Conservation (phyloP, 1,284 basidiomycete genomes). For the Cronartium quercuum region DNA sequence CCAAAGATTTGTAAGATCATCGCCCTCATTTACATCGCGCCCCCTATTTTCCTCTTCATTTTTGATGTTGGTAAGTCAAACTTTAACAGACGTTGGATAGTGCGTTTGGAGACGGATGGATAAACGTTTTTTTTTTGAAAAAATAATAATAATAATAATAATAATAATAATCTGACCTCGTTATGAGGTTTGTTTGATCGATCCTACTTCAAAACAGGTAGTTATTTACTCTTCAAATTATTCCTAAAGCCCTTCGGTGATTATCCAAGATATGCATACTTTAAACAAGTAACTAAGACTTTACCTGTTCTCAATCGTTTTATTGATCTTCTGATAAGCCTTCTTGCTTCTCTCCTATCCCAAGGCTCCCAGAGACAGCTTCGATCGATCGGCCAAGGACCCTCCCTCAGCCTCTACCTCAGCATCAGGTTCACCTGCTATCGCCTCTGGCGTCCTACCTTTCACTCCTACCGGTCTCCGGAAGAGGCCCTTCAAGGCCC, state of each 20-base stretch:
- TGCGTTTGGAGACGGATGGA: not conserved
- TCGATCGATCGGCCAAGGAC: not conserved
- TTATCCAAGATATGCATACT: constrained; percentile 33
- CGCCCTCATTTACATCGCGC: constrained; percentile 10
- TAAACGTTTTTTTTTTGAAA: too few species aligned
- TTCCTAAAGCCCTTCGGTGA: constrained; percentile 33
- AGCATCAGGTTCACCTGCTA: not conserved
- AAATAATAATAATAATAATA: too few species aligned
- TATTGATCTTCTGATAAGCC: not conserved
- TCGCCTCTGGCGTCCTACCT: not conserved
- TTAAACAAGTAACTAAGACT: constrained; percentile 23
- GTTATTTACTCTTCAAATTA: constrained; percentile 32
- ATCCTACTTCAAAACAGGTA: not conserved
- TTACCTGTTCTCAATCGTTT: not conserved
- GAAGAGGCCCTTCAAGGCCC: not conserved
- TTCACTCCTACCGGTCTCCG: not conserved
- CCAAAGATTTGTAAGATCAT: constrained; percentile 14
- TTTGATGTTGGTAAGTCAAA: constrained; percentile 28
- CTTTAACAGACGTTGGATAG: not conserved
- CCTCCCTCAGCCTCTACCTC: constrained; percentile 11
- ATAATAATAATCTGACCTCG: not conserved
- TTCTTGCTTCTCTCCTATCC: not conserved
- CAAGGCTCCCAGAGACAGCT: not conserved
- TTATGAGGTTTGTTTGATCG: not conserved
- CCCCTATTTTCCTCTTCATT: constrained; percentile 8